Evolutionary conservation across 306 rosid species (phyloP).

Genomic region (Quercus glauca): DNA sequence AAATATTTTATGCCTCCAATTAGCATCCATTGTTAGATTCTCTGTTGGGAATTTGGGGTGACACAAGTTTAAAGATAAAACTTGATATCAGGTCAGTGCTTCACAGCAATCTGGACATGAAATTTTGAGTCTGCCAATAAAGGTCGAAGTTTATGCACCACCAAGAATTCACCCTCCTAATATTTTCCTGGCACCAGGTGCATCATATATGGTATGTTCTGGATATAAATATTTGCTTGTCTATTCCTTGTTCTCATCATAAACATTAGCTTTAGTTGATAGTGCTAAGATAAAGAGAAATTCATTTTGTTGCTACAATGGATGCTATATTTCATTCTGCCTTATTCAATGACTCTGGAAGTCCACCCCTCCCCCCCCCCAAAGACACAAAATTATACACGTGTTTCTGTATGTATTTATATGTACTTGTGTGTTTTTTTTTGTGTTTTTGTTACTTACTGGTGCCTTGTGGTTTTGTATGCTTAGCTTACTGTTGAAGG

Average conservation of each 20-base stretch:
- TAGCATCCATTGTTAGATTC: constrained; percentile 17
- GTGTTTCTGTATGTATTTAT: neutral
- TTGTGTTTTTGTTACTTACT: neutral
- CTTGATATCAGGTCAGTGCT: constrained; percentile 71
- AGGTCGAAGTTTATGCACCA: constrained; percentile 84
- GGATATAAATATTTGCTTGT: neutral
- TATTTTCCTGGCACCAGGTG: constrained; percentile 83
- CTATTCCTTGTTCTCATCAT: constrained; percentile 7
- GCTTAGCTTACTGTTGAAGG: constrained; percentile 73
- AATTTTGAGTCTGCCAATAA: constrained; percentile 65
- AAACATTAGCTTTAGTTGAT: neutral
- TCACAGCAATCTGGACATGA: constrained; percentile 62
- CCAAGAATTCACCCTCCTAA: constrained; percentile 67
- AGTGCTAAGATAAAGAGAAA: neutral
- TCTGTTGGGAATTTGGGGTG: constrained; percentile 14
- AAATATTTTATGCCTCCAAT: constrained; percentile 6
- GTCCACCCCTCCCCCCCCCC: neutral
- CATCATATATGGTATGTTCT: constrained; percentile 71
- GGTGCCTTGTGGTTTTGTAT: constrained; percentile 14
- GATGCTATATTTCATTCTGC: neutral
- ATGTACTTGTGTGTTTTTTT: neutral
- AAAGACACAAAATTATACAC: neutral
- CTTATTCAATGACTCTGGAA: neutral
- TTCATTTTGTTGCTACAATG: neutral
- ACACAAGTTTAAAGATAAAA: constrained; percentile 16